Base-by-base conservation (phyloP, 805 yeast species). In the Allodekkera sacchari region DNA sequence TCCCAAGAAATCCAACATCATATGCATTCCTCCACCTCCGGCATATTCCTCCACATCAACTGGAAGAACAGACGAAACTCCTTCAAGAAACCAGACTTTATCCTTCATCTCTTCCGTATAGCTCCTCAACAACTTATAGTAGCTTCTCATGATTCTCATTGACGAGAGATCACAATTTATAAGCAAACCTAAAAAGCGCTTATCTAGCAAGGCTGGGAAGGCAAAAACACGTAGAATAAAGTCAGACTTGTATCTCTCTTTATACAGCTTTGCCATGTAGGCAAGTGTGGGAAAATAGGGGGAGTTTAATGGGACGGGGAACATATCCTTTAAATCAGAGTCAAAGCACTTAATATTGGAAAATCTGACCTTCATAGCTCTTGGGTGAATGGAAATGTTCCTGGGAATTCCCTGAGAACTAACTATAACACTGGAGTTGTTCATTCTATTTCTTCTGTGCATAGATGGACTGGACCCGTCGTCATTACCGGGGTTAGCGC, bases 61-160 rank as follows among this genome's bases (percentile, higher is more conserved):
- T 0, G 96, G 96, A 29, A 88, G 64, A 1, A 87, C 94, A 33
- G 77, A 75, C 5, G 92, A 74, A 2, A 85, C 92, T 4, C 96
- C 96, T 55, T 88, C 95, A 41, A 88, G 63, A 45, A 88, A 87
- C 96, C 96, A 88, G 12, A 88, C 94, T 44, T 73, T 73, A 47
- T 87, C 92, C 52, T 82, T 83, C 81, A 83, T 80, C 48, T 83
- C 94, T 22, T 78, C 74, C 0, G 94, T 83, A 53, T 82, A 88
- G 11, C 80, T 76, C 43, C 95, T 64, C 29, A 88, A 66, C 36
- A 88, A 59, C 34, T 82, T 76, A 59, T 88, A 88, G 61, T 88
- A 88, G 34, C 83, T 79, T 43, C 94, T 66, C 83, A 89, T 83
- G 40, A 89, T 84, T 44, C 94, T 65, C 85, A 84, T 84, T 3